Evolutionary conservation across 139 green algal species (phyloP), one percentile per base, ranked within the genome.

Genomic region (Ulvella scutata): DNA sequence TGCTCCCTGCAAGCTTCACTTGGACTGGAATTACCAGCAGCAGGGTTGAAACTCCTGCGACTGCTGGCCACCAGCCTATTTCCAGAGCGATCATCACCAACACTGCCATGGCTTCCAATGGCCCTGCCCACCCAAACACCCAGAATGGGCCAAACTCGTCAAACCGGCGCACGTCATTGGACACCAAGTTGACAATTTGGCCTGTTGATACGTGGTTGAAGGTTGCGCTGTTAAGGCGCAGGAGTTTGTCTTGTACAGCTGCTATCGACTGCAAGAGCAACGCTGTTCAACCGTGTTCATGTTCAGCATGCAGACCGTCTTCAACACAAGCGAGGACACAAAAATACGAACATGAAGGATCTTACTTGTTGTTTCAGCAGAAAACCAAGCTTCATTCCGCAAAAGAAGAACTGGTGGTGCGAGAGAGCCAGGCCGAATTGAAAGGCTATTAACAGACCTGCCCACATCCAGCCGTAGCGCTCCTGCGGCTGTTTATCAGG

Each of bases 391-490:
- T 78, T 79, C 86, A 92, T 93, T 43, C 90, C 88, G 7, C 75
- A 87, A 84, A 82, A 93, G 77, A 91, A 94, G 35, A 88, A 76
- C 80, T 90, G 87, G 80, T 96, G 90, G 81, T 94, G 89, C 29
- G 91, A 72, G 4, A 92, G 17, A 3, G 76, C 73, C 75, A 91
- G 85, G 35, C 74, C 28, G 26, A 87, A 87, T 35, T 80, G 79
- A 35, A 81, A 78, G 29, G 73, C 20, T 23, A 76, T 84, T 51
- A 93, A 76, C 31, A 82, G 78, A 28, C 79, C 61, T 10, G 87
- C 90, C 80, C 82, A 88, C 74, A 89, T 72, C 90, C 88, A 94
- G n/a, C 90, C 90, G 36, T 75, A 38, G 77, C 82, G 85, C n/a
- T 77, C n/a, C 29, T 62, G 40, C 3, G 79, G 75, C 26, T 62